These are phyloP conservation scores for Pelargonium hybrid DNA, from an alignment of 441 rosid genomes.

Conservation along the genomic window DNA sequence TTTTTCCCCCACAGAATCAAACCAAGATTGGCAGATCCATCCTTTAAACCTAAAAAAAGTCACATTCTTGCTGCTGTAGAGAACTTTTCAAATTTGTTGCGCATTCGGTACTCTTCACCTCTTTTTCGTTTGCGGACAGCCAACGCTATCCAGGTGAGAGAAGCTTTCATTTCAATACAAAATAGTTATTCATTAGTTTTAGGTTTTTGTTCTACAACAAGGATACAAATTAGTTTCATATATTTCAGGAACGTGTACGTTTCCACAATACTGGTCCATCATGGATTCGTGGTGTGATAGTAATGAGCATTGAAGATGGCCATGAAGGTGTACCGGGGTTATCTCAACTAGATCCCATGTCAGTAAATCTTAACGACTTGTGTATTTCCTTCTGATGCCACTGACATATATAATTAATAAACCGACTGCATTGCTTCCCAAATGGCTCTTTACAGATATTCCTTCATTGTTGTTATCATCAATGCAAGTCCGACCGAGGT, in stretches of 20 bases:
- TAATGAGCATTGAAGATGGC: constrained; percentile 88
- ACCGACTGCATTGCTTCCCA: constrained; percentile 2
- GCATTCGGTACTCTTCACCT: constrained; percentile 81
- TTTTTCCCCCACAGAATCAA: constrained; percentile 42
- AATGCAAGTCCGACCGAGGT: constrained; percentile 55
- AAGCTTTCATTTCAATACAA: neutral
- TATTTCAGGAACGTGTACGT: constrained; percentile 50
- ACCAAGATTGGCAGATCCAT: constrained; percentile 75
- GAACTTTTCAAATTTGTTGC: constrained; percentile 54
- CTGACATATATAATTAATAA: neutral
- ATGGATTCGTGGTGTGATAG: constrained; percentile 65
- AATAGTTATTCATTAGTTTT: neutral
- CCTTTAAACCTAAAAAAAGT: constrained; percentile 69
- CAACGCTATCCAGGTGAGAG: constrained; percentile 72
- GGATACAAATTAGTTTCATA: constrained; percentile 10
- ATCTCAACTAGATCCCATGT: constrained; percentile 66
- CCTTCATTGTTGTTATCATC: constrained; percentile 56
- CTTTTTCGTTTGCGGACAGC: constrained; percentile 73
- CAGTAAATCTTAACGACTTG: constrained; percentile 24
- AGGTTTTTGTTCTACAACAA: neutral
- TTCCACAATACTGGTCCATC: constrained; percentile 77
- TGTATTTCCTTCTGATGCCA: neutral
- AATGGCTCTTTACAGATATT: constrained; percentile 42
- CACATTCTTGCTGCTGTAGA: constrained; percentile 67
- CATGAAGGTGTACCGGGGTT: constrained; percentile 46